Evolutionary conservation across 768 basidiomycete genomes (phyloP).

Genomic region (Termitomyces sp.): DNA sequence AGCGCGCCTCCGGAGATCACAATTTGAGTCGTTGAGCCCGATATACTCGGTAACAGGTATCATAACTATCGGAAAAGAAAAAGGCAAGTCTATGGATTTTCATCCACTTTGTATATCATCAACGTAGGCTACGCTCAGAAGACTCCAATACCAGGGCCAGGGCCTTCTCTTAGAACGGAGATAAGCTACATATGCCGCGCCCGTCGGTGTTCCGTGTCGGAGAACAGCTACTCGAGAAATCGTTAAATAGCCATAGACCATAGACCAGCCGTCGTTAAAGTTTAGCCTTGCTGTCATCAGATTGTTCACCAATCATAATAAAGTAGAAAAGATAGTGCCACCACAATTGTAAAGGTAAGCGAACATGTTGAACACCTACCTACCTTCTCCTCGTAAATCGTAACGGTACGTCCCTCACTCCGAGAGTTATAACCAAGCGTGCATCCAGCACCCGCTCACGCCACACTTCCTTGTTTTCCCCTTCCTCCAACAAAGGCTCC

Average conservation of each 20-base stretch:
- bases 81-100: neutral
- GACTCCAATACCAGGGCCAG: neutral
- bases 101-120: too few relatives aligned
- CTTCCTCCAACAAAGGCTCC: constrained; percentile 33
- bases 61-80: too few relatives aligned
- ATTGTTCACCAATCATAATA: neutral
- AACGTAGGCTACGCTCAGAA: neutral
- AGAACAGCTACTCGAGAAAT: neutral
- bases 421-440: constrained; percentile 28
- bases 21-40: neutral
- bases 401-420: constrained; percentile 26
- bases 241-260: neutral
- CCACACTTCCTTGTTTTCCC: constrained; percentile 36
- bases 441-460: constrained; percentile 29
- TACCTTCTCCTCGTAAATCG: constrained; percentile 23
- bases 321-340: too few relatives aligned
- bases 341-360: neutral
- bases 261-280: neutral
- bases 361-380: neutral
- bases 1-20: neutral
- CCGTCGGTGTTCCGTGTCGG: neutral
- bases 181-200: too few relatives aligned
- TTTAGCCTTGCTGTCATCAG: neutral
- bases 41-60: neutral
- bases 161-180: neutral